phyloP scores from a whole-genome alignment of 768 basidiomycete species.

The Mycena vitilis region DNA sequence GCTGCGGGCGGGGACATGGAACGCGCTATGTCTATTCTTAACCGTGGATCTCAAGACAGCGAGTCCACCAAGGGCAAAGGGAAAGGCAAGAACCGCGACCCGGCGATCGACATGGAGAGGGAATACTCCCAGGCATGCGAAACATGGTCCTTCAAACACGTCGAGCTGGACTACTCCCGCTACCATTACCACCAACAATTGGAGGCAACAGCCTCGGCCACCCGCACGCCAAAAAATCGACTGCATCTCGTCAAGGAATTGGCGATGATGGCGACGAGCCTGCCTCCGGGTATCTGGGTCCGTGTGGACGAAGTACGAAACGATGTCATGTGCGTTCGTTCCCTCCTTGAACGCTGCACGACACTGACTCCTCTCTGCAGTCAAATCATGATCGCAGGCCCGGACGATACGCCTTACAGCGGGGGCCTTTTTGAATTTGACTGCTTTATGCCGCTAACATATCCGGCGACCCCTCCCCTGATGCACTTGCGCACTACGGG shows the following conservation, averaged over 20 bases:
- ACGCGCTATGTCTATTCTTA: slow-evolving; percentile 57
- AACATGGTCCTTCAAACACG: slow-evolving; percentile 59
- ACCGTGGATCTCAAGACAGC: slow-evolving; percentile 38
- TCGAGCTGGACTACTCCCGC: slow-evolving; percentile 46
- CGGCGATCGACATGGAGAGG: slow-evolving; percentile 50
- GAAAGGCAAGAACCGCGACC: slow-evolving; percentile 41
- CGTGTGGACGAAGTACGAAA: slow-evolving; percentile 68
- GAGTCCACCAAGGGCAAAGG: slow-evolving; percentile 32
- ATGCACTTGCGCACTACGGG: slow-evolving; percentile 68
- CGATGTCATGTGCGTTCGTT: slow-evolving; percentile 60
- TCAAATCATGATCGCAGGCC: slow-evolving; percentile 69
- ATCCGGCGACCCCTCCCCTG: slow-evolving; percentile 59
- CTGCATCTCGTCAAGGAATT: slow-evolving; percentile 68
- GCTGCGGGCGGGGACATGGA: slow-evolving; percentile 61
- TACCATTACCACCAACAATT: slow-evolving; percentile 53
- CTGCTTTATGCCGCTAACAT: slow-evolving; percentile 64
- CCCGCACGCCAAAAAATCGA: slow-evolving; percentile 58
- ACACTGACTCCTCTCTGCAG: slow-evolving; percentile 42
- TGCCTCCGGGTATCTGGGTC: slow-evolving; percentile 69
- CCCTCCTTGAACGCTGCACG: slow-evolving; percentile 9
- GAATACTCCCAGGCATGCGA: slow-evolving; percentile 59
- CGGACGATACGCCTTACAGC: slow-evolving; percentile 65
- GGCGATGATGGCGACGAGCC: slow-evolving; percentile 64
- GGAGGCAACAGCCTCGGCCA: slow-evolving; percentile 47
- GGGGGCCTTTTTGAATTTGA: slow-evolving; percentile 69